Percentiles rank a stretch among this genome's conserved stretches.
These are phyloP conservation scores for Bonnemaisonia californica DNA, from an alignment of 31 red algal genomes.

Conservation along the genomic window DNA sequence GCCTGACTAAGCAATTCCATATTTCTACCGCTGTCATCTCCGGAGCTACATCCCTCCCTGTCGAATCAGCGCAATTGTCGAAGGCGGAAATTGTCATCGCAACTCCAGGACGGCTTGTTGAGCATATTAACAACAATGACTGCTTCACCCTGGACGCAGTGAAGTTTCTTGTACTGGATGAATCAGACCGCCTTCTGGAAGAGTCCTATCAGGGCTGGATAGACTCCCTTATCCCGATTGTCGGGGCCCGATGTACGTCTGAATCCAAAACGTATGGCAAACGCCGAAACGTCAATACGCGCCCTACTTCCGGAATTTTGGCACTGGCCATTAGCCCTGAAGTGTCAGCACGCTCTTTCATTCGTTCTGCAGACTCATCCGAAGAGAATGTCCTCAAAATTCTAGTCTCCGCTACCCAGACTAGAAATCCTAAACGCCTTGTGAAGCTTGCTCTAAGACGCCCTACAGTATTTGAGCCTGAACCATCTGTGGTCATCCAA, in stretches of 20 bases:
- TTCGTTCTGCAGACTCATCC: constrained; percentile 9
- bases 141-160: constrained; percentile 60
- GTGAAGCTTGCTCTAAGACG: constrained; percentile 53
- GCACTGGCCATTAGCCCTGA: constrained; percentile 38
- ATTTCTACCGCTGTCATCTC: constrained; percentile 39
- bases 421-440: constrained; percentile 74
- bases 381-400: constrained; percentile 79
- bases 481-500: background rate
- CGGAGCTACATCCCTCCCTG: constrained; percentile 37
- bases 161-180: constrained; percentile 86
- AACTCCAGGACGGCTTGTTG: constrained; percentile 87
- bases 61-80: constrained; percentile 27
- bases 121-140: constrained; percentile 56
- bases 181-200: constrained; percentile 91
- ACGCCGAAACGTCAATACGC: background rate
- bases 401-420: constrained; percentile 95
- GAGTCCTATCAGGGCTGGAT: constrained; percentile 78
- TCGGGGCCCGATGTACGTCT: constrained; percentile 6
- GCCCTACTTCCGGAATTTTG: constrained; percentile 32
- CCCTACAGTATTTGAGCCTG: background rate
- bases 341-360: constrained; percentile 4
- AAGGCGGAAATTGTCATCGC: constrained; percentile 84
- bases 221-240: constrained; percentile 40
- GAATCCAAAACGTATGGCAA: background rate
- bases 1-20: constrained; percentile 24